Conservation (phyloP, 2,329 filamentous ascomycete genomes). For the Aspergillus quadrilineatus region DNA sequence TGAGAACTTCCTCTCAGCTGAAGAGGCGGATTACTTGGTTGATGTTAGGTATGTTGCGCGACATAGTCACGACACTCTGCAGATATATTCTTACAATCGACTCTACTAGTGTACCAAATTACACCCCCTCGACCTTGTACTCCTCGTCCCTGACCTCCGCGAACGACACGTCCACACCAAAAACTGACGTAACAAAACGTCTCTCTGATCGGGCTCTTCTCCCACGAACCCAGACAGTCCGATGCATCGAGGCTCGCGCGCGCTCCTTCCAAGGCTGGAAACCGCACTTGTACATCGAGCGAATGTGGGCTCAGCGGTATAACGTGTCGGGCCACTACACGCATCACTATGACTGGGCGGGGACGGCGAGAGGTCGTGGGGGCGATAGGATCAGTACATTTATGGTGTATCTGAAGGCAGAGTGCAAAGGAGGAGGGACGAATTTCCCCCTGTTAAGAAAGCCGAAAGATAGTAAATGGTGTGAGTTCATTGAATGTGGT, state of each 20-base stretch:
- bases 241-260: slow-evolving; percentile 60
- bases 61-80: neutral
- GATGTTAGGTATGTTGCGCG: slow-evolving; percentile 48
- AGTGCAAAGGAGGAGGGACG: slow-evolving; percentile 60
- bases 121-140: slow-evolving; percentile 56
- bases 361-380: slow-evolving; percentile 33
- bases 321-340: slow-evolving; percentile 58
- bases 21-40: slow-evolving; percentile 54
- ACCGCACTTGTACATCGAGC: slow-evolving; percentile 58
- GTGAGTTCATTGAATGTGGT: slow-evolving; percentile 57
- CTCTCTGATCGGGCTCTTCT: slow-evolving; percentile 54
- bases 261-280: slow-evolving; percentile 62
- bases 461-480: slow-evolving; percentile 52
- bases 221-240: slow-evolving; percentile 49
- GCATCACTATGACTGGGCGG: slow-evolving; percentile 61
- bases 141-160: neutral
- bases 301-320: slow-evolving; percentile 61
- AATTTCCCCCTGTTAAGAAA: slow-evolving; percentile 56
- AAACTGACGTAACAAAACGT: slow-evolving; percentile 50
- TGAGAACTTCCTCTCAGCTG: slow-evolving; percentile 52
- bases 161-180: slow-evolving; percentile 45
- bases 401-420: slow-evolving; percentile 59
- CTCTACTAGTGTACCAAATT: slow-evolving; percentile 37
- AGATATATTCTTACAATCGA: neutral
- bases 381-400: slow-evolving; percentile 56